Base-by-base conservation (phyloP, 176 grass and related monocot species). In the Dactylis glomerata region DNA sequence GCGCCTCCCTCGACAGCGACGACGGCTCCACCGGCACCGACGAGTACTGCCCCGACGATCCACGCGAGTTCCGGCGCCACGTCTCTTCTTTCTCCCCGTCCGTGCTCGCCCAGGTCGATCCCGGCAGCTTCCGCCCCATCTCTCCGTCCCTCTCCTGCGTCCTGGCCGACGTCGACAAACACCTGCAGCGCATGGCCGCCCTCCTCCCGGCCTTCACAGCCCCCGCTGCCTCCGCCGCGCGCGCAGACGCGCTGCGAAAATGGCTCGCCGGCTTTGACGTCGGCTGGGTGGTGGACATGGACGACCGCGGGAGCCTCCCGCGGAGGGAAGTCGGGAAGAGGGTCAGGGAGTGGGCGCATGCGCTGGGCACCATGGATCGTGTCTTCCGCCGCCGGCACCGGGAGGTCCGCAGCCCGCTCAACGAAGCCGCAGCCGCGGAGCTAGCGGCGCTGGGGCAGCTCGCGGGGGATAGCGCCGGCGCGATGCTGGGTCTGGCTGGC, bases 161-260 rank as follows among this genome's bases (percentile, higher is more conserved):
- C 22, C 77, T 85, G 31, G 31, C 52, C 31, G 70, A 85, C 83
- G 59, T 86, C 63, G 78, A 86, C 32, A 78, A 32, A 44, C 78
- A 82, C 88, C 32, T 71, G 64, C 78, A 86, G 64, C 70, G 72
- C 54, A 86, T 78, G 78, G 40, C 55, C 10, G 24, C 24, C 26
- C 63, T 89, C 63, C 88, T 90, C 41, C 78, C 83, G 2, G 72
- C 78, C 51, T 89, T 89, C 83, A n/a, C n/a, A n/a, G n/a, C n/a
- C n/a, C n/a, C n/a, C n/a, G n/a, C 82, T 5, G 5, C 87, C 7
- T 0, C 47, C 1, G 9, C 9, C 0, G 24, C 9, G 27, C 76
- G 87, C 22, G 56, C 76, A 0, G 46, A 47, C 8, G 62, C 62
- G 0, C 26, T 89, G 88, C 68, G 61, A 2, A 51, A 36, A 8